phyloP scores from a whole-genome alignment of 139 green algal species.

The Ettlia oleoabundans region DNA sequence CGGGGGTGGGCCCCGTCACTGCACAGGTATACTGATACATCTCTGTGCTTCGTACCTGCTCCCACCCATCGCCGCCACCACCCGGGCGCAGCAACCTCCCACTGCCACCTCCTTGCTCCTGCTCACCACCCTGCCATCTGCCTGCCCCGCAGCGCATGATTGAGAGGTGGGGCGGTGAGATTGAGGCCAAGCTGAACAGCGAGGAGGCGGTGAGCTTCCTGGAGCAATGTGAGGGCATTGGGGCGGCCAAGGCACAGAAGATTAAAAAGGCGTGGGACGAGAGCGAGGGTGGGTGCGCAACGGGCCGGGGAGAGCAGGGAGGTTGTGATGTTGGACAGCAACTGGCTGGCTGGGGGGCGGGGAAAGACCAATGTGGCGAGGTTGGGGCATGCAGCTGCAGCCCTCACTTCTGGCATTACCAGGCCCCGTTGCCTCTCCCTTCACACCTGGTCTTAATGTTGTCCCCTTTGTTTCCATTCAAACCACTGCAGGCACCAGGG shows the following conservation, averaged over 20 bases:
- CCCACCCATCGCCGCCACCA: too few species aligned
- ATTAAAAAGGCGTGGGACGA: constrained; percentile 52
- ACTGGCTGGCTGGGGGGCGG: too few species aligned
- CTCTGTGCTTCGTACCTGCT: too few species aligned
- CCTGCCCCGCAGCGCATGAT: constrained; percentile 35
- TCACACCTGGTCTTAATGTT: too few species aligned
- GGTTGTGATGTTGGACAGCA: background rate
- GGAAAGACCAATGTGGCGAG: too few species aligned
- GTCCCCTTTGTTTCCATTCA: background rate
- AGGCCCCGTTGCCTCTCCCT: too few species aligned
- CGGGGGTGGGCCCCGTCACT: constrained; percentile 53
- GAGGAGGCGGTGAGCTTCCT: constrained; percentile 31
- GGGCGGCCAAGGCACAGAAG: constrained; percentile 15
- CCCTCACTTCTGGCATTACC: too few species aligned
- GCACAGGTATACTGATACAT: too few species aligned
- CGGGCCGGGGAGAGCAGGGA: background rate
- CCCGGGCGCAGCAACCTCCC: too few species aligned
- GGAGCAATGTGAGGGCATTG: constrained; percentile 26
- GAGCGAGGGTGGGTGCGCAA: constrained; percentile 11
- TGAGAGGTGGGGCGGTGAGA: constrained; percentile 20
- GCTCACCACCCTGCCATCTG: background rate
- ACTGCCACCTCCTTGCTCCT: background rate
- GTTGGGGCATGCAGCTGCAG: too few species aligned
- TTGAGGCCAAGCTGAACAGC: constrained; percentile 45
- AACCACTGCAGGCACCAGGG: constrained; percentile 10